Evolutionary conservation across 495 filamentous ascomycete genomes (phyloP), one percentile per base, ranked within the genome.

Genomic region (Penicillium canescens): DNA sequence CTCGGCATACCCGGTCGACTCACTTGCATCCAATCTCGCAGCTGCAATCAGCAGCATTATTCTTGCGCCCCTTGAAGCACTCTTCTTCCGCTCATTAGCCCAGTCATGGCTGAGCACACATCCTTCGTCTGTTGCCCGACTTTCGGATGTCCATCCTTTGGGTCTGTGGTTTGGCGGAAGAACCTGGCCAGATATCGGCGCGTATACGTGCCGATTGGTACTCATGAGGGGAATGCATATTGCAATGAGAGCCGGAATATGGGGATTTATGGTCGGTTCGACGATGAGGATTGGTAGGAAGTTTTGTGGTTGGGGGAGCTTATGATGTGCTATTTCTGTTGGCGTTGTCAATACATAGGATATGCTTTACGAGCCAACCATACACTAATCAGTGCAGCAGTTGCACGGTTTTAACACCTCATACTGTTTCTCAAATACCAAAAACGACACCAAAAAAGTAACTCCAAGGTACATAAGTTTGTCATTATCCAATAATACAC

Each of bases 161-260:
- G 67, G 65, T 14, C 35, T 61, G 0, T 80, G 78, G 78, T 67
- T 71, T 40, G 75, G 76, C 10, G 69, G 76, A 14, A 59, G 67
- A 18, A 65, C 74, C 6, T 66, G 72, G 61, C 33, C 60, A n/a
- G 65, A 75, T 43, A 61, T 53, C 0, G 18, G 68, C 14, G 68
- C 72, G 6, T 82, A 81, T 47, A 66, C 68, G 45, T 69, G 71
- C 5, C 76, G 77, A 44, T 46, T 82, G 21, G 52, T 67, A 3
- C 62, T 80, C 20, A 72, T 80, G 64, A 64, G 73, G 54, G 77
- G 72, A 7, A 56, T 81, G 47, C 76, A 81, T 42, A 59, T 70
- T 53, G 75, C 69, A 6, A 50, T 79, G 16, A 71, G 75, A 51
- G 68, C 70, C 1, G 68, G 67, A 7, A 63, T 79, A 24, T 79